Evolutionary conservation across 192 early-diverging fungal species (phyloP), one percentile per base, ranked within the genome.

Genomic region (Dimargaris cristalligena): DNA sequence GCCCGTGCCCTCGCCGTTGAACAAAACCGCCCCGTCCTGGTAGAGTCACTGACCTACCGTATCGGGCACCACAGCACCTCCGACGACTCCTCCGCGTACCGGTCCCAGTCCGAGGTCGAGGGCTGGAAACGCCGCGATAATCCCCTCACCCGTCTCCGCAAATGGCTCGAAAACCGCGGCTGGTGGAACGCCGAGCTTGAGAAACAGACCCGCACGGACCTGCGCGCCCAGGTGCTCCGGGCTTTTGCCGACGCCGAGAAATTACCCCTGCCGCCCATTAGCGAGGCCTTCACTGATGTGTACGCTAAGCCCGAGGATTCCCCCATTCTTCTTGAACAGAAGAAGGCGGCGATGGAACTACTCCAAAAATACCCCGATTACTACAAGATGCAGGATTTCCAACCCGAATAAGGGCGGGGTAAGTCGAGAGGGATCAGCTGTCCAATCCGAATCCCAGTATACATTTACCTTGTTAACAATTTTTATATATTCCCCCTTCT

Each of bases 21-120:
- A 33, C 75, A 91, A 61, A 76, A 85, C 67, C 80, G 80, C 60
- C 95, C 95, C 1, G 88, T 97, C 0, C 75, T 99, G 35, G 88
- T 99, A 44, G 95, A 99, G 72, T 89, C 95, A 22, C 85, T 99
- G 86, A 92, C 95, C 3, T 99, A 99, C 71, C 94, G 94, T 52
- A 79, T 97, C 49, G 84, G 90, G 10, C 95, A 99, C 68, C 95
- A 99, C 75, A 89, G 86, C 63, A 99, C 95, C 4, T 95, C 92
- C 0, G 95, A 99, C 69, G 93, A 99, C 68, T 95, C 93, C 16
- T 86, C 88, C 3, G 92, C 91, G 23, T 99, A 99, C 68, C 79
- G 95, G 32, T 81, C 88, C 46, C 89, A 88, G 65, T 84, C 78
- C 67, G 95, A 99, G 67, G 91, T 95, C 4, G 83, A 89, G 58